Base-by-base conservation (phyloP, 1,284 basidiomycete genomes). In the Bothia castanella region DNA sequence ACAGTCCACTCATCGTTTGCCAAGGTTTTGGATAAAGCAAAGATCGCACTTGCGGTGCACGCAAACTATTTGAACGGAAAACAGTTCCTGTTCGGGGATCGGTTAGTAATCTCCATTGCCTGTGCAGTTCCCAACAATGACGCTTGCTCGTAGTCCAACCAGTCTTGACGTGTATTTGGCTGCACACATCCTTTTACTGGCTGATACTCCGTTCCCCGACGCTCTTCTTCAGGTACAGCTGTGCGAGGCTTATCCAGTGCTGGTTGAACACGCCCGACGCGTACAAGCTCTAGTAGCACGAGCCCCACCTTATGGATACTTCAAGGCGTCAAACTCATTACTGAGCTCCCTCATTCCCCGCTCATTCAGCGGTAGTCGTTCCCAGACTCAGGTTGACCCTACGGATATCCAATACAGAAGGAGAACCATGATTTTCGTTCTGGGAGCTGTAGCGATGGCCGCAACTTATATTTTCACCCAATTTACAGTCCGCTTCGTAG, bases 101-200 rank as follows among this genome's bases (percentile, higher is more conserved):
- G 66, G 80, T 77, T 49, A 30, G 61, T 17, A 25, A 1, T 19
- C 37, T 25, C 1, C 25, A 21, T 45, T 47, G 20, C 29, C 29
- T 6, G n/a, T 44, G 19, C 36, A 17, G 25, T 27, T 21, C 12
- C 34, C 42, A 31, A 44, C 17, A n/a, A 21, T 49, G 19, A 49
- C 17, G 3, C 16, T 32, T 50, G 46, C 25, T 44, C 16, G 42
- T 31, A 88, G 85, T 40, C 75, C 76, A 25, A 79, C 83, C 1
- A 73, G 77, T 7, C 63, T 89, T 7, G 89, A 90, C 53, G 65
- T 85, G 20, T 61, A 80, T 27, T 69, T 89, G 23, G 84, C 87
- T 17, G 77, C 87, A 11, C 82, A 88, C 57, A 72, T 84, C 29
- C 72, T 87, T 31, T 71, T 89, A 19, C 66, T 90, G 7, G 59